Conservation (phyloP, 2,329 filamentous ascomycete genomes). For the Xenosphaeropsis pyriputrescens region DNA sequence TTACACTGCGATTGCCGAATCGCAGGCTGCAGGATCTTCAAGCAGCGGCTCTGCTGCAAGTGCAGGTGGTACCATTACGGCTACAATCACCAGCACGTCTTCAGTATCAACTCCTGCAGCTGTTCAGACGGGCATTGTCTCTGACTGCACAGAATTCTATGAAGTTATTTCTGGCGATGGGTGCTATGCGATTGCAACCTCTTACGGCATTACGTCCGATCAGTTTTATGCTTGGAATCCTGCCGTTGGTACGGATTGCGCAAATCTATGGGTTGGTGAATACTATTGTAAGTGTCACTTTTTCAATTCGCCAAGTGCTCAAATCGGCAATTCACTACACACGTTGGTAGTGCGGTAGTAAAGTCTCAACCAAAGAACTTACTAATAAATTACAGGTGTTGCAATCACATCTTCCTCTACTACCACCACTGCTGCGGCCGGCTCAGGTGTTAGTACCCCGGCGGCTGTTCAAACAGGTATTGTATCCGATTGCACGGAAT, state of each 20-base stretch:
- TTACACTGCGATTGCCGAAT: too few relatives aligned
- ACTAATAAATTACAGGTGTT: too few relatives aligned
- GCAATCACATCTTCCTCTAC: too few relatives aligned
- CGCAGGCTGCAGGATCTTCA: too few relatives aligned
- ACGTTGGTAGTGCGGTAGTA: too few relatives aligned
- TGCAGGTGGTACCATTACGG: not conserved
- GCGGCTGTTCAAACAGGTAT: too few relatives aligned
- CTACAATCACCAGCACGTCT: not conserved
- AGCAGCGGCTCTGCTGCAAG: too few relatives aligned
- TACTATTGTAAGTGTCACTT: slow-evolving; percentile 15
- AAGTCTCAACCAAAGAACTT: too few relatives aligned
- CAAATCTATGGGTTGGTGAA: slow-evolving; percentile 9
- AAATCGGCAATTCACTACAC: too few relatives aligned
- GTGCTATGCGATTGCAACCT: slow-evolving; percentile 6
- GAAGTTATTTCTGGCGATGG: slow-evolving; percentile 7
- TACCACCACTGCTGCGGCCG: too few relatives aligned
- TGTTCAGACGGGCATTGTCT: slow-evolving; percentile 7
- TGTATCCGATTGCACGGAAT: slow-evolving; percentile 11
- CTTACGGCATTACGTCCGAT: slow-evolving; percentile 8
- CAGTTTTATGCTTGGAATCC: slow-evolving; percentile 18
- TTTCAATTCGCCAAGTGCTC: too few relatives aligned
- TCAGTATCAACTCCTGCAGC: not conserved
- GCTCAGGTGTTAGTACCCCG: too few relatives aligned
- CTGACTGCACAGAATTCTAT: slow-evolving; percentile 13
- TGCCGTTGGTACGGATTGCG: slow-evolving; percentile 11